These are phyloP conservation scores for Peronosclerospora sorghi DNA, from an alignment of 352 stramenopile species.

Conservation along the genomic window DNA sequence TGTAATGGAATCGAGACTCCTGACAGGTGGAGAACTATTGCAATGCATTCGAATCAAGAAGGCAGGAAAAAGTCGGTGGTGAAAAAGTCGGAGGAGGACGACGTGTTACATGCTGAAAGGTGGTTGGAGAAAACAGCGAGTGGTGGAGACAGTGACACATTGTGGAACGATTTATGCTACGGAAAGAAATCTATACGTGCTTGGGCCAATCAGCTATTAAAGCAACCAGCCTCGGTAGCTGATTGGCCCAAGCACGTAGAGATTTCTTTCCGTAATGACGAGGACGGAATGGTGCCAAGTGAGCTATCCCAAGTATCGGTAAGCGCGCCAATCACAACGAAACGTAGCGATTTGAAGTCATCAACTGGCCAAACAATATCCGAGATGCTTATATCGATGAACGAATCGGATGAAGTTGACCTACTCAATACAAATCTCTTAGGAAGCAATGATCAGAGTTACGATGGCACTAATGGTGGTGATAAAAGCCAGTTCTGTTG, in stretches of 20 bases:
- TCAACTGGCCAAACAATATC: constrained; percentile 14
- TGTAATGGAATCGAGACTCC: constrained; percentile 26
- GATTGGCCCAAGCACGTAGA: constrained; percentile 8
- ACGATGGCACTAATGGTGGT: not conserved
- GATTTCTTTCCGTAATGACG: not conserved
- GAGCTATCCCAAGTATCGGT: constrained; percentile 8
- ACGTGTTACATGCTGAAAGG: constrained; percentile 14
- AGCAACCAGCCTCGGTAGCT: constrained; percentile 7
- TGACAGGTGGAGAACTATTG: constrained; percentile 20
- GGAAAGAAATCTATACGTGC: constrained; percentile 14
- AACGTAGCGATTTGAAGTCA: too few species aligned
- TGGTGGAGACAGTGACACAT: constrained; percentile 14
- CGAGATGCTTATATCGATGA: constrained; percentile 13
- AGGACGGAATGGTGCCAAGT: constrained; percentile 1
- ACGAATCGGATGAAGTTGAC: constrained; percentile 1
- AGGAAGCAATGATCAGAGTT: constrained; percentile 4
- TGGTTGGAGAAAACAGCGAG: constrained; percentile 17
- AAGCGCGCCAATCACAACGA: not conserved
- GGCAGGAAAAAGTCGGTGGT: constrained; percentile 7
- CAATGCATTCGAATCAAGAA: constrained; percentile 19
- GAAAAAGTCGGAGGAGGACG: constrained; percentile 17
- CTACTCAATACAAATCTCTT: not conserved
- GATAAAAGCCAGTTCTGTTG: constrained; percentile 2
- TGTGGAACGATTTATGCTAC: constrained; percentile 35
- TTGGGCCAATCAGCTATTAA: constrained; percentile 7